A percentile compares a stretch with the other conserved stretches of the same genome.
Evolutionary conservation across 2,329 filamentous ascomycete genomes (phyloP).

Genomic region (Aspergillus tamarii): DNA sequence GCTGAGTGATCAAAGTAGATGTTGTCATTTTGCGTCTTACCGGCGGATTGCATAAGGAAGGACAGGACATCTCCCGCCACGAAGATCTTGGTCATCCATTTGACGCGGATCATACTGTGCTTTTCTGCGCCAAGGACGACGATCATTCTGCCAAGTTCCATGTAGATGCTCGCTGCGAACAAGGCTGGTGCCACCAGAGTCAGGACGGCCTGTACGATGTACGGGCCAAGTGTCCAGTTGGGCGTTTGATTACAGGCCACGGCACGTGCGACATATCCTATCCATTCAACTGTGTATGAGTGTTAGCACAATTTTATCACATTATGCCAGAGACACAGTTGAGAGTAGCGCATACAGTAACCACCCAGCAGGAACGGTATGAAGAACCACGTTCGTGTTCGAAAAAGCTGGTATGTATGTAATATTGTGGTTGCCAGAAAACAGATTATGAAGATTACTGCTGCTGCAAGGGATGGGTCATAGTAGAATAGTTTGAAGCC

Average conservation of each 20-base stretch:
- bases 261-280: conserved; percentile 13
- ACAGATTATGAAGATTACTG: conserved; percentile 21
- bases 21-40: conserved; percentile 8
- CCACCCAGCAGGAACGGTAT: conserved; percentile 18
- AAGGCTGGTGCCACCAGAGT: conserved; percentile 27
- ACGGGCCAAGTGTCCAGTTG: conserved; percentile 24
- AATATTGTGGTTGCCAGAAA: conserved; percentile 13
- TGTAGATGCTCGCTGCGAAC: conserved; percentile 29
- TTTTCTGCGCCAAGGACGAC: conserved; percentile 19
- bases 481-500: conserved; percentile 13
- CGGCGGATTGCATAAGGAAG: conserved; percentile 29
- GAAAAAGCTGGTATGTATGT: conserved; percentile 19
- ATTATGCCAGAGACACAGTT: accelerated
- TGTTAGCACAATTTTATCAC: not conserved
- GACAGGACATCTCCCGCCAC: conserved; percentile 29
- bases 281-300: conserved; percentile 2
- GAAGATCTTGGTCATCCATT: conserved; percentile 32
- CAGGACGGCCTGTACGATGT: conserved; percentile 24
- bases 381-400: conserved; percentile 21
- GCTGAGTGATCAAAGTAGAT: not conserved
- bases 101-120: conserved; percentile 22
- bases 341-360: conserved; percentile 12
- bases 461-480: conserved; percentile 17
- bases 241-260: conserved; percentile 19
- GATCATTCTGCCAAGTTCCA: conserved; percentile 28